A percentile compares a stretch with the other conserved stretches of the same genome.
Evolutionary conservation across 495 filamentous ascomycete species (phyloP).

Genomic region (Pyronema omphalodes): DNA sequence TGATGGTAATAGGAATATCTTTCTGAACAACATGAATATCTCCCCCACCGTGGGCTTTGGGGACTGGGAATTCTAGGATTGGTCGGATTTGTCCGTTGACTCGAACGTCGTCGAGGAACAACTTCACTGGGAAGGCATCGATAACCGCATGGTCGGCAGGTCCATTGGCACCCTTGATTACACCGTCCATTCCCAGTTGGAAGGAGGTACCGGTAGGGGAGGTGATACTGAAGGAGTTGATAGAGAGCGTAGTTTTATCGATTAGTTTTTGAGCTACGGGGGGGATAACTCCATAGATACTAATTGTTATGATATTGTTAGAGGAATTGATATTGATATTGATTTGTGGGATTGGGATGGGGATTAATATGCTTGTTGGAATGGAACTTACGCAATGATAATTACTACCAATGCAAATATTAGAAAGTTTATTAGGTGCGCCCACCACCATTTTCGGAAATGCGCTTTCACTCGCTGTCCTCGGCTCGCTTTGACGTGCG

Average conservation of each 20-base stretch:
- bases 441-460: slow-evolving; percentile 13
- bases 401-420: slow-evolving; percentile 16
- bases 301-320: slow-evolving; percentile 2
- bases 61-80: slow-evolving; percentile 13
- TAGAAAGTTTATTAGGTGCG: slow-evolving; percentile 11
- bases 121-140: slow-evolving; percentile 11
- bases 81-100: slow-evolving; percentile 3
- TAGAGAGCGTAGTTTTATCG: slow-evolving; percentile 13
- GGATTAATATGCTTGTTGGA: not conserved
- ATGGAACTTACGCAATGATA: slow-evolving; percentile 11
- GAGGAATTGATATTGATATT: not conserved
- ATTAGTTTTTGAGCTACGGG: slow-evolving; percentile 18
- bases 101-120: slow-evolving; percentile 7
- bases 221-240: slow-evolving; percentile 17
- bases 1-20: slow-evolving; percentile 9
- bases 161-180: slow-evolving; percentile 15
- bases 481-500: no score
- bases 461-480: not conserved
- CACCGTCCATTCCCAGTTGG: slow-evolving; percentile 14
- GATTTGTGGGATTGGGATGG: not conserved
- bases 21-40: slow-evolving; percentile 11
- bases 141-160: slow-evolving; percentile 12
- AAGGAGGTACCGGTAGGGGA: slow-evolving; percentile 12
- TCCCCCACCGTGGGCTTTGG: slow-evolving; percentile 9
- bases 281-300: slow-evolving; percentile 20